Base-by-base conservation (phyloP, 106 monocot genomes). In the Allium cepa region DNA sequence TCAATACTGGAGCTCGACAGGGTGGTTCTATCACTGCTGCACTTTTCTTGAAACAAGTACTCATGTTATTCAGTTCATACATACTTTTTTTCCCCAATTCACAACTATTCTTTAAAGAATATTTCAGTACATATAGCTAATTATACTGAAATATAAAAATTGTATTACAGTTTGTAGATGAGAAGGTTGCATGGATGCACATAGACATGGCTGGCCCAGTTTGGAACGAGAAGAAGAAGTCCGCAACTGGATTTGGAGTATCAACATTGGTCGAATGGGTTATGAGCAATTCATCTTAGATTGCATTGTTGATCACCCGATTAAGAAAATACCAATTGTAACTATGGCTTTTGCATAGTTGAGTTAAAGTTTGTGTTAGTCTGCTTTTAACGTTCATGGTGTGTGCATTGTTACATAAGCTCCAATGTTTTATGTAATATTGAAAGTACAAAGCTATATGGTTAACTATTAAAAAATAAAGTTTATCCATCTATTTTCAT, bases 171-270 rank as follows among this genome's bases (percentile, higher is more conserved):
- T 89, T 85, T 76, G 82, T 85, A 17, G 85, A 89, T 70, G 88
- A 85, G 79, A 89, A 89, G 79, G 79, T 89, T 49, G 79, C 84
- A 66, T 89, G 88, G 88, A 50, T 89, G 85, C 88, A 89, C 56
- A 84, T 88, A 55, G 88, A 88, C 74, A 79, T 88, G 79, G 84
- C 84, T 0, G 88, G 88, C 2, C 88, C 88, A 47, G 88, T 85
- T 9, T 89, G 88, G 88, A 85, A 75, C 27, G 85, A 89, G 3
- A 85, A 89, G 69, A 85, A 89, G 49, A 63, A 63, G 7, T 26
- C 57, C 3, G 81, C 81, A 2, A 88, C 81, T 15, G 88, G 88
- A 3, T 88, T 88, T 75, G 88, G 81, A 1, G 79, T 88, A 14
- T 75, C 84, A 0, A 84, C 88, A 12, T 71, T 88, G 73, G 88